Base-by-base conservation (phyloP, 768 basidiomycete species). In the Hygrophorus pudorinus region DNA sequence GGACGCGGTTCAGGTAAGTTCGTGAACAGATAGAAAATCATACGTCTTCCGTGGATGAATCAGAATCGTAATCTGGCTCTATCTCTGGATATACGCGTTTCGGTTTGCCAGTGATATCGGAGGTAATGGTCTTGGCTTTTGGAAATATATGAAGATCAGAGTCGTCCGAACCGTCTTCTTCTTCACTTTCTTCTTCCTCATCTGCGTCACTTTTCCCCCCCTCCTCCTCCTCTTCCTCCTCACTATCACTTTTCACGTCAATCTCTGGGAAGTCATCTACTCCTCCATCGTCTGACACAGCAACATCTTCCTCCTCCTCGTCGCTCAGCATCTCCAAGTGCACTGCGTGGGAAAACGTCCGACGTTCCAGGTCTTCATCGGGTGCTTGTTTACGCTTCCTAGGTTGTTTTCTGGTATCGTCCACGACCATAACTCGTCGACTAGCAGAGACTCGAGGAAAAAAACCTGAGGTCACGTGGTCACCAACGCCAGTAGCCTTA, bases 1-100 rank as follows among this genome's bases (percentile, higher is more conserved):
- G n/a, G 45, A 29, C 42, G 36, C n/a, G 30, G 18, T 45, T 45
- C 50, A 52, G 47, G 44, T 27, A 42, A 35, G 18, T 37, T 47
- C 17, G 50, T 46, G 16, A 43, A 46, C 30, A 38, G 39, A 34
- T 35, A 48, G 30, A 27, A 44, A 41, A 18, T 63, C 85, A 52
- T 59, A 90, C 89, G 50, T 93, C 87, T 72, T 93, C 90, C 2
- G 86, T 92, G 4, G 86, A 89, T 5, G 86, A 89, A 62, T 93
- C 90, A 2, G 85, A 88, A 56, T 89, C 88, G 57, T 93, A 93
- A 46, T 85, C 81, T 8, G 90, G 84, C 51, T 89, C 88, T 57
- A 92, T 92, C 54, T 86, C 83, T 36, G 87, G 87, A 58, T 85
- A 91, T 31, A 89, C 78, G 48, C 72, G 74, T 69, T 88, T 91